Evolutionary conservation across 495 filamentous ascomycete genomes (phyloP).

Genomic region (Talaromyces proteolyticus): DNA sequence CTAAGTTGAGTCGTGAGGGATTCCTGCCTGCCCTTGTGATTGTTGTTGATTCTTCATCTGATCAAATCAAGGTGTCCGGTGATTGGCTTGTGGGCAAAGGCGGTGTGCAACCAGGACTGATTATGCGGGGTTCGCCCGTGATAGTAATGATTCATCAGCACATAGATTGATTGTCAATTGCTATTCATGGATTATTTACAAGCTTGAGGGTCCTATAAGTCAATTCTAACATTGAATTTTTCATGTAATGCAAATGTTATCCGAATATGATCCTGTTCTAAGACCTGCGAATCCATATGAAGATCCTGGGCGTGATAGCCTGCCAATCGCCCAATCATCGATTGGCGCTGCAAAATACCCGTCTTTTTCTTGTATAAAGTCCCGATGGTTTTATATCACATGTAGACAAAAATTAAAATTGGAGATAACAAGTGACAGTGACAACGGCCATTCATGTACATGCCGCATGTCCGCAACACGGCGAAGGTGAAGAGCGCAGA

Average conservation of each 20-base stretch:
- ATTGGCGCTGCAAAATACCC: too few relatives aligned
- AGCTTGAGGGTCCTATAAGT: not conserved
- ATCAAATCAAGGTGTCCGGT: not conserved
- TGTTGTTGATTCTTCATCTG: not conserved
- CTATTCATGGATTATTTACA: not conserved
- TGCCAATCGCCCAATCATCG: too few relatives aligned
- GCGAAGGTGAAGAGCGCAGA: too few relatives aligned
- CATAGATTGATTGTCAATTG: not conserved
- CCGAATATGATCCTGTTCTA: too few relatives aligned
- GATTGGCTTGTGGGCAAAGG: not conserved
- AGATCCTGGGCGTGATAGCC: too few relatives aligned
- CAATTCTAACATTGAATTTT: not conserved
- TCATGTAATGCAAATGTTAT: not conserved
- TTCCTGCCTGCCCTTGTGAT: too few relatives aligned
- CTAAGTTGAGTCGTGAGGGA: too few relatives aligned
- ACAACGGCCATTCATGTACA: not conserved
- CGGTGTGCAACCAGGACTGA: not conserved
- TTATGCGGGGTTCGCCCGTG: not conserved
- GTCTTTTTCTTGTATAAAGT: too few relatives aligned
- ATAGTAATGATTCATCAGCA: not conserved
- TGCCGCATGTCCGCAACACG: not conserved
- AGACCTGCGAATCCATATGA: too few relatives aligned
- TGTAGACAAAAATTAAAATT: too few relatives aligned
- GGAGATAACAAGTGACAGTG: too few relatives aligned
- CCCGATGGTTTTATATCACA: too few relatives aligned